These are phyloP conservation scores for Fagopyrum esculentum DNA, from an alignment of 148 eudicot genomes.

Conservation along the genomic window DNA sequence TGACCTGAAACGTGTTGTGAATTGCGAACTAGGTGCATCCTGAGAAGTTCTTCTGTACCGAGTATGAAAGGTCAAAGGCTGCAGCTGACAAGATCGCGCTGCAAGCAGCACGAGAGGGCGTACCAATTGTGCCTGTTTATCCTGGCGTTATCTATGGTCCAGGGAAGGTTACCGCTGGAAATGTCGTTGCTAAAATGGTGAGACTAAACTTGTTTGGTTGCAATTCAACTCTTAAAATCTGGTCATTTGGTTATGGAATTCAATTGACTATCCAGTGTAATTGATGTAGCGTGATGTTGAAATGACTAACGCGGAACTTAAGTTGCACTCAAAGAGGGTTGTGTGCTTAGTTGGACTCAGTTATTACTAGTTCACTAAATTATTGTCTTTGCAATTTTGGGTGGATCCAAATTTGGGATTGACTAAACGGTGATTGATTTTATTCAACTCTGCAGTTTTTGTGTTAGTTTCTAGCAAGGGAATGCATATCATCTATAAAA, in stretches of 20 bases:
- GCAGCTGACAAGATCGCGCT: constrained; percentile 72
- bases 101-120: constrained; percentile 73
- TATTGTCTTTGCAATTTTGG: background rate
- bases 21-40: constrained; percentile 47
- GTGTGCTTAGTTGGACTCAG: background rate
- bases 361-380: background rate
- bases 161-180: constrained; percentile 78
- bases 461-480: background rate
- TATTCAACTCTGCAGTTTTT: background rate
- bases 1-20: background rate
- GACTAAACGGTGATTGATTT: background rate
- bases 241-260: background rate
- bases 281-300: background rate
- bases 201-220: background rate
- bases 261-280: background rate
- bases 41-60: constrained; percentile 69
- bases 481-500: background rate
- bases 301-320: background rate
- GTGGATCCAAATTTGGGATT: background rate
- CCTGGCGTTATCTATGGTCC: constrained; percentile 93
- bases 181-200: constrained; percentile 68
- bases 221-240: background rate
- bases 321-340: background rate
- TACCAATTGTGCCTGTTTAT: constrained; percentile 69
- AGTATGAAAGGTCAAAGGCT: constrained; percentile 80